Conservation (phyloP, 164 flowering plant genomes). For the Magnolia changhungtana region DNA sequence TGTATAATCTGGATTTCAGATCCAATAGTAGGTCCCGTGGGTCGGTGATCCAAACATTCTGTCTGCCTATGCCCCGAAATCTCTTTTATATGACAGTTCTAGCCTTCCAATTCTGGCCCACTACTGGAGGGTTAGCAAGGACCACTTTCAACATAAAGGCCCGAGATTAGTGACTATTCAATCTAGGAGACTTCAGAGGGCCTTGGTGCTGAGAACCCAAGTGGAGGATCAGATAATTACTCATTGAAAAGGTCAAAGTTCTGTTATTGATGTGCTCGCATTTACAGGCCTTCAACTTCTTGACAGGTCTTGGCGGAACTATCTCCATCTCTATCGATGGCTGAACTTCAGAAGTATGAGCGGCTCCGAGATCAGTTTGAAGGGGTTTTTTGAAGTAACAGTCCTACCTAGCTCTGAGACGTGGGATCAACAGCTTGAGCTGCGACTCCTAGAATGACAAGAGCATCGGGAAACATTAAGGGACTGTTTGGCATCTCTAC, state of each 20-base stretch:
- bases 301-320: conserved; percentile 66
- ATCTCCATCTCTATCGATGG: conserved; percentile 71
- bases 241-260: not conserved
- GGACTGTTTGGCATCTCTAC: too few species aligned
- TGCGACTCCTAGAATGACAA: too few species aligned
- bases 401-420: not conserved
- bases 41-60: not conserved
- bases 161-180: not conserved
- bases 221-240: conserved; percentile 3
- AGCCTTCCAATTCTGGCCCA: not conserved
- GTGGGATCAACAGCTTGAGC: too few species aligned
- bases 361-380: conserved; percentile 67
- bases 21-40: not conserved
- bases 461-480: too few species aligned
- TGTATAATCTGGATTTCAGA: not conserved
- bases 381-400: conserved; percentile 29
- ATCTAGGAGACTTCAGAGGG: not conserved
- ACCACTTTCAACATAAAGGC: not conserved
- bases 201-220: not conserved
- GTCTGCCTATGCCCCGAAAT: not conserved
- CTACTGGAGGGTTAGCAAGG: not conserved
- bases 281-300: not conserved
- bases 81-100: not conserved
- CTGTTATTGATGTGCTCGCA: not conserved
- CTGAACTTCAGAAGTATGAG: conserved; percentile 82